Percentiles rank a stretch among this genome's conserved stretches.
Conservation (phyloP, 75 land plant genomes). For the Sequoiadendron giganteum region DNA sequence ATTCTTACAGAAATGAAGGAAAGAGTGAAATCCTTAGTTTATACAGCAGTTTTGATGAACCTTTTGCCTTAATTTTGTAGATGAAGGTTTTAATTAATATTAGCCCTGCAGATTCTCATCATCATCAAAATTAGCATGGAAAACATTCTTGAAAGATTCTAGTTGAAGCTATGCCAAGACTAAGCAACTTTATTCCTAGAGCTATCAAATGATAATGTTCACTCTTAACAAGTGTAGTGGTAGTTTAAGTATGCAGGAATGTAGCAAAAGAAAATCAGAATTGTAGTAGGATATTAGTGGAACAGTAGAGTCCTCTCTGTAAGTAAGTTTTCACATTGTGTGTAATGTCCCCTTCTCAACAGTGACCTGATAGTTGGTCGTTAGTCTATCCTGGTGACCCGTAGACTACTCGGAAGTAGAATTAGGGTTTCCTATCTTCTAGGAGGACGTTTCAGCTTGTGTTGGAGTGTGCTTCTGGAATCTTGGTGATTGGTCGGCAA, state of each 20-base stretch:
- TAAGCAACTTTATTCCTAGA: neutral
- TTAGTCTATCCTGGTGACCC: no score
- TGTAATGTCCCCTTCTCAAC: no score
- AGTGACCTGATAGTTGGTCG: no score
- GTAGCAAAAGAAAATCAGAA: neutral
- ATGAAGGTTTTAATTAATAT: no score
- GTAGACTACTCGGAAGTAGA: no score
- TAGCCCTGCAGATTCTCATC: neutral
- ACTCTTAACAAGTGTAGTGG: neutral
- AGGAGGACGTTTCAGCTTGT: no score
- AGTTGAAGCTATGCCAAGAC: no score
- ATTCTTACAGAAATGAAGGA: neutral
- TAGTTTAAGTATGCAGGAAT: neutral
- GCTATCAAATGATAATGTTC: neutral
- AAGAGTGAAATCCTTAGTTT: neutral
- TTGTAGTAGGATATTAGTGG: neutral
- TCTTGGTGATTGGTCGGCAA: no score
- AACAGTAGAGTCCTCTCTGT: neutral
- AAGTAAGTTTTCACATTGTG: neutral
- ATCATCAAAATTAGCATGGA: neutral
- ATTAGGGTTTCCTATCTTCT: no score
- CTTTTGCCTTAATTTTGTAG: neutral
- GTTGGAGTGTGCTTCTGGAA: no score
- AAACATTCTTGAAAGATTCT: no score
- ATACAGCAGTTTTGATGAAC: neutral